A percentile compares a stretch with the other conserved stretches of the same genome.
These are phyloP conservation scores for Hypoxylon rickii DNA, from an alignment of 495 filamentous ascomycete genomes.

Conservation along the genomic window DNA sequence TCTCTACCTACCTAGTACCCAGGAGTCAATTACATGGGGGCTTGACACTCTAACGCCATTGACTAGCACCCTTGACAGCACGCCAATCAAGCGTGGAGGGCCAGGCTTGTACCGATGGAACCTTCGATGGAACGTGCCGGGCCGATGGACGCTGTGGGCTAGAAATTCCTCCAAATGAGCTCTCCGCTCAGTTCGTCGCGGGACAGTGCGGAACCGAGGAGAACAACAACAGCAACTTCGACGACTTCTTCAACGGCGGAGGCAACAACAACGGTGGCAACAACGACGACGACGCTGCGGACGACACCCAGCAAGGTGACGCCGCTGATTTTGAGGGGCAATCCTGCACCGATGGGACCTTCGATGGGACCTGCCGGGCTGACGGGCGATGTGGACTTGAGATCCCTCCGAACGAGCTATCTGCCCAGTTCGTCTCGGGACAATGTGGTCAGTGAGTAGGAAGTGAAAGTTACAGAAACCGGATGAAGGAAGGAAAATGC, in stretches of 20 bases:
- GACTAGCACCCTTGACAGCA: no score
- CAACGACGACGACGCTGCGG: no score
- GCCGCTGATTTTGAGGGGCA: slow-evolving; percentile 9
- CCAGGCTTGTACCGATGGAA: background rate
- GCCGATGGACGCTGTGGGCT: slow-evolving; percentile 25
- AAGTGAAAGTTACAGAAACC: background rate
- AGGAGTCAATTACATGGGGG: no score
- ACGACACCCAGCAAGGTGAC: no score
- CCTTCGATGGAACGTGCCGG: slow-evolving; percentile 22
- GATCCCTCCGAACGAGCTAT: slow-evolving; percentile 1
- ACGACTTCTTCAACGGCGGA: background rate
- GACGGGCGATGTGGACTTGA: slow-evolving; percentile 25
- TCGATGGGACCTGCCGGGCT: slow-evolving; percentile 25
- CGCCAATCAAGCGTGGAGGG: no score
- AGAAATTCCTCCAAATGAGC: slow-evolving; percentile 8
- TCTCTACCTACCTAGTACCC: background rate
- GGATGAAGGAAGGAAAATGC: no score
- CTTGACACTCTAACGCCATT: no score
- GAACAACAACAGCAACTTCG: background rate
- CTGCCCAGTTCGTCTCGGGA: background rate
- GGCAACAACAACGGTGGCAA: background rate
- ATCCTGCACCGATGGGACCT: background rate
- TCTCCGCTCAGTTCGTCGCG: background rate
- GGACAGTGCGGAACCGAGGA: background rate
- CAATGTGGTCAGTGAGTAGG: background rate